These are phyloP conservation scores for Phytopythium mirpurense DNA, from an alignment of 352 stramenopile genomes.

Conservation along the genomic window DNA sequence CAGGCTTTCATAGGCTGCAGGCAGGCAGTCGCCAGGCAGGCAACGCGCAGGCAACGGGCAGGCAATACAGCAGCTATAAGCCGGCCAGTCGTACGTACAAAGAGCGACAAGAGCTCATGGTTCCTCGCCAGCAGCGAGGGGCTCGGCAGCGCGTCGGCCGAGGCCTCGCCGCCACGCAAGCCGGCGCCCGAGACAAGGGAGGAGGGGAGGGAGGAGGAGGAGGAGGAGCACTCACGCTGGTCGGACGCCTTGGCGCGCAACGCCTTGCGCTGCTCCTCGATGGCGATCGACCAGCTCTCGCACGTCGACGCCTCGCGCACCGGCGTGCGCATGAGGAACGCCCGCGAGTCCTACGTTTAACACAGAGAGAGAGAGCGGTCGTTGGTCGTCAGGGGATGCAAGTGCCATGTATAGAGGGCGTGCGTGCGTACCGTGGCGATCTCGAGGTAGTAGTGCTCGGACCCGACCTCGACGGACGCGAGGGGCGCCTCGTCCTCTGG, in stretches of 20 bases:
- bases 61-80: too few species aligned
- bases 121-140: constrained; percentile 64
- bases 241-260: constrained; percentile 40
- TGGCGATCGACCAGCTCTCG: constrained; percentile 80
- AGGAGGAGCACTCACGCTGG: constrained; percentile 42
- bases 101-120: constrained; percentile 75
- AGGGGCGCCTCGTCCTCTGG: constrained; percentile 59
- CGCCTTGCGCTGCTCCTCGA: constrained; percentile 80
- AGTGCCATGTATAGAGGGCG: too few species aligned
- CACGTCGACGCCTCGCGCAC: constrained; percentile 71
- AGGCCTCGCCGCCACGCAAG: constrained; percentile 6
- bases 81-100: too few species aligned
- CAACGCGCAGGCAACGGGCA: constrained; percentile 17
- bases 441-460: constrained; percentile 80
- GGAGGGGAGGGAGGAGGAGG: neutral
- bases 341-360: constrained; percentile 38
- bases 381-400: too few species aligned
- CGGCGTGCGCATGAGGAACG: constrained; percentile 71
- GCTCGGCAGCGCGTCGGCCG: constrained; percentile 46
- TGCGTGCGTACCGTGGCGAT: constrained; percentile 50
- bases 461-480: constrained; percentile 40
- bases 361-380: too few species aligned
- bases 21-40: constrained; percentile 5
- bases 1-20: constrained; percentile 70
- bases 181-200: neutral